These are phyloP conservation scores for Melastoma candidum DNA, from an alignment of 441 rosid genomes.

Conservation along the genomic window DNA sequence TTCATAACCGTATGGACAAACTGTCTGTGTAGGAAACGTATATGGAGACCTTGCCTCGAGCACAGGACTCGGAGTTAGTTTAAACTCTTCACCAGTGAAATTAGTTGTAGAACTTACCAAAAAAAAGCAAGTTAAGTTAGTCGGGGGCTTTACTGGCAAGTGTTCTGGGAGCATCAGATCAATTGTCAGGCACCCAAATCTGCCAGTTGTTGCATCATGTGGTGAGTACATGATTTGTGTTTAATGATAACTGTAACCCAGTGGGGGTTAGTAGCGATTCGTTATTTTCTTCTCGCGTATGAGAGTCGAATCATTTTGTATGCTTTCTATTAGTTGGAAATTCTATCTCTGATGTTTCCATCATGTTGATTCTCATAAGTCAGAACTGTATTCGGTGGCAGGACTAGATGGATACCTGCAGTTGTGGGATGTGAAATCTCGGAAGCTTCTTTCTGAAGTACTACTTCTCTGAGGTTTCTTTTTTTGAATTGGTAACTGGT, in stretches of 20 bases:
- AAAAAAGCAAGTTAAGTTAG: too few relatives aligned
- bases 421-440: constrained; percentile 61
- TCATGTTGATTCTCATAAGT: too few relatives aligned
- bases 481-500: too few relatives aligned
- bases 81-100: too few relatives aligned
- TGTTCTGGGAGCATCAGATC: constrained; percentile 88
- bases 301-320: not conserved
- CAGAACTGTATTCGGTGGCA: constrained; percentile 13
- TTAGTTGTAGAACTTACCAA: too few relatives aligned
- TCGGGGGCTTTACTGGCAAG: constrained; percentile 74
- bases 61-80: too few relatives aligned
- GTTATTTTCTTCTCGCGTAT: not conserved
- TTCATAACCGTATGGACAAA: too few relatives aligned
- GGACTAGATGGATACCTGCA: constrained; percentile 88
- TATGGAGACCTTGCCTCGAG: too few relatives aligned
- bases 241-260: not conserved
- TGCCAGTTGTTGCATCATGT: constrained; percentile 75
- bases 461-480: too few relatives aligned
- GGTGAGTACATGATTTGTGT: constrained; percentile 42
- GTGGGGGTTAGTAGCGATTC: too few relatives aligned
- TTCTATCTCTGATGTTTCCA: not conserved
- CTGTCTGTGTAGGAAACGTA: too few relatives aligned
- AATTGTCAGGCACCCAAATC: constrained; percentile 63
- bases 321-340: not conserved
- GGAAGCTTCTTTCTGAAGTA: constrained; percentile 87